A percentile compares a stretch with the other conserved stretches of the same genome.
Conservation (phyloP, 257 asterid genomes). For the Cruciata laevipes region DNA sequence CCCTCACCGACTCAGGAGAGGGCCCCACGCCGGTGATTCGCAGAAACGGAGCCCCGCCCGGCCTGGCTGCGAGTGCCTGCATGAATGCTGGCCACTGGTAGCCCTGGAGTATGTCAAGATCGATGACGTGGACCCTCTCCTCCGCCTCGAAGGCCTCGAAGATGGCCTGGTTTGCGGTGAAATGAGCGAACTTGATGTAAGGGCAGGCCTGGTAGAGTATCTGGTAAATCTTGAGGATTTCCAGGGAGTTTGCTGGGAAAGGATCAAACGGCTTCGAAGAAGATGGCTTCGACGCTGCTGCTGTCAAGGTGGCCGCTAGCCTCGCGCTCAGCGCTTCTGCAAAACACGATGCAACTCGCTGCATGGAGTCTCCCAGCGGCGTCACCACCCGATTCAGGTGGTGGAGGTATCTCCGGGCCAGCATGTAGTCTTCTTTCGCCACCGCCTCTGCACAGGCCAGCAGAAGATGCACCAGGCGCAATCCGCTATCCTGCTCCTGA, state of each 20-base stretch:
- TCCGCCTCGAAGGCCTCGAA: constrained; percentile 76
- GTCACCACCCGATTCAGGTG: constrained; percentile 65
- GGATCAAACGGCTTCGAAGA: constrained; percentile 48
- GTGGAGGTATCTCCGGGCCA: constrained; percentile 64
- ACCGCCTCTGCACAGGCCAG: constrained; percentile 85
- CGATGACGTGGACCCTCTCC: constrained; percentile 69
- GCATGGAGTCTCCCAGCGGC: constrained; percentile 79
- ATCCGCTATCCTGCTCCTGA: constrained; percentile 70
- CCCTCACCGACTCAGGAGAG: constrained; percentile 45
- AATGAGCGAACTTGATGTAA: constrained; percentile 74
- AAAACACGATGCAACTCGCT: constrained; percentile 73
- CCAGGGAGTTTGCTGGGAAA: constrained; percentile 59
- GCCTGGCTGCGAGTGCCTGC: constrained; percentile 85
- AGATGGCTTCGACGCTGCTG: constrained; percentile 52
- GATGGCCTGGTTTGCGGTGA: constrained; percentile 82
- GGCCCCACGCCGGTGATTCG: constrained; percentile 81
- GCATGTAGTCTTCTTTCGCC: constrained; percentile 74
- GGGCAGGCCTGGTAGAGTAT: constrained; percentile 91
- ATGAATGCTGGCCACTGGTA: constrained; percentile 94
- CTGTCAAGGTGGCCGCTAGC: constrained; percentile 55
- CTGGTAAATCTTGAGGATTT: constrained; percentile 76
- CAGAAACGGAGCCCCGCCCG: constrained; percentile 73
- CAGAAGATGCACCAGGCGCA: constrained; percentile 72
- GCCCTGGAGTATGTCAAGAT: constrained; percentile 82
- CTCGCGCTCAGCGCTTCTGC: constrained; percentile 66